A percentile compares a stretch with the other conserved stretches of the same genome.
phyloP scores from a whole-genome alignment of 2,329 filamentous ascomycete genomes.

The Alternaria panax region DNA sequence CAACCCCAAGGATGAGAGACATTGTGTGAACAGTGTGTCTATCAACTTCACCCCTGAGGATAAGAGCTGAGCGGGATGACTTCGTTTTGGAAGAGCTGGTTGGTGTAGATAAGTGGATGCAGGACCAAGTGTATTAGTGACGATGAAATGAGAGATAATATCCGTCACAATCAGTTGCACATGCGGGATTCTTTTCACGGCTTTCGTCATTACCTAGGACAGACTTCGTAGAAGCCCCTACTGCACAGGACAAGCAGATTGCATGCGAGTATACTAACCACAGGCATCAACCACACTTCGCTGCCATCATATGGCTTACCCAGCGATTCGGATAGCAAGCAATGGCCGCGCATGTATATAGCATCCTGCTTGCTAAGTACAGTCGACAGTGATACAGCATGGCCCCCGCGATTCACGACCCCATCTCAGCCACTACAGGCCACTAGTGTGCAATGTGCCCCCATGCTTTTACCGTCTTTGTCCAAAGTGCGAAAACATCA shows the following conservation, averaged over 20 bases:
- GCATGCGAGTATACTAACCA: too few relatives aligned
- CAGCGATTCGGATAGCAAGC: not conserved
- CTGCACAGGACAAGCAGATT: too few relatives aligned
- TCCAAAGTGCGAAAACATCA: not conserved
- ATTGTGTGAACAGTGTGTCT: slow-evolving; percentile 95
- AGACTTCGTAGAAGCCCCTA: not conserved
- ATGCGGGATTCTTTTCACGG: not conserved
- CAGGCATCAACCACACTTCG: too few relatives aligned
- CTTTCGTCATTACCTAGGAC: not conserved
- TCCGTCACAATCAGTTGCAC: not conserved
- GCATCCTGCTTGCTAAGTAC: not conserved
- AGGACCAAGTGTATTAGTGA: slow-evolving; percentile 6
- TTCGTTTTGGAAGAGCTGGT: not conserved
- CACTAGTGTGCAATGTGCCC: not conserved
- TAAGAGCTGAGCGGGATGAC: slow-evolving; percentile 53
- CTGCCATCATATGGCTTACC: not conserved
- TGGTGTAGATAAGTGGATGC: slow-evolving; percentile 10
- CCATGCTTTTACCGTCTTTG: not conserved
- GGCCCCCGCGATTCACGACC: not conserved
- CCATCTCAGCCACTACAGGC: not conserved
- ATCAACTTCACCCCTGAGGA: slow-evolving; percentile 82
- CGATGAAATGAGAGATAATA: not conserved
- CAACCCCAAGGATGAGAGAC: slow-evolving; percentile 91
- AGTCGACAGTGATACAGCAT: not conserved
- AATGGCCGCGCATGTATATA: not conserved